Percentiles rank a stretch among this genome's conserved stretches.
phyloP scores from a whole-genome alignment of 352 stramenopile genomes.

The Phytophthora meadii region DNA sequence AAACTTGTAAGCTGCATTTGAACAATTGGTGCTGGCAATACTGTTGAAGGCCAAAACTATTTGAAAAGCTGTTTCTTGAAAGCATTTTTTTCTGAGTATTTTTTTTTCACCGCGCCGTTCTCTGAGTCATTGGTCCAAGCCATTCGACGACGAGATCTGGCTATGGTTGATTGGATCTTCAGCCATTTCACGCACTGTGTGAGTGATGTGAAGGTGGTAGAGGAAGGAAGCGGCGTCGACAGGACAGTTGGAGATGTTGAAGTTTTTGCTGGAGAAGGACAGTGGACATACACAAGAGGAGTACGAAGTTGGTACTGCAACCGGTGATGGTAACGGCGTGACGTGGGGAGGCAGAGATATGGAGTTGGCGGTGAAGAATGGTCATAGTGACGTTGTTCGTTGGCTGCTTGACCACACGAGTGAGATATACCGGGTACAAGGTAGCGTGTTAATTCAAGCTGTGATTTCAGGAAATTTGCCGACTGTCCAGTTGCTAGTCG shows the following conservation, averaged over 20 bases:
- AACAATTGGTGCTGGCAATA: too few species aligned
- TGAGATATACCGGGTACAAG: not conserved
- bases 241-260: not conserved
- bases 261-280: slow-evolving; percentile 5
- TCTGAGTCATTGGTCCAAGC: slow-evolving; percentile 14
- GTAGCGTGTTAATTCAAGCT: not conserved
- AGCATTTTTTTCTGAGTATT: too few species aligned
- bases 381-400: not conserved
- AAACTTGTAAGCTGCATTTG: too few species aligned
- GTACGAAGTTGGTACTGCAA: not conserved
- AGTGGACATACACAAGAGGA: not conserved
- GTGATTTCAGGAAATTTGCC: not conserved
- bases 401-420: slow-evolving; percentile 2
- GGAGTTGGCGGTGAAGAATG: slow-evolving; percentile 5
- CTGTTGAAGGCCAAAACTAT: too few species aligned
- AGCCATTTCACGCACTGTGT: slow-evolving; percentile 8
- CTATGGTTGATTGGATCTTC: slow-evolving; percentile 12
- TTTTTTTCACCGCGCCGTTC: too few species aligned
- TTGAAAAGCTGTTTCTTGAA: too few species aligned
- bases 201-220: slow-evolving; percentile 9
- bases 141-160: slow-evolving; percentile 5
- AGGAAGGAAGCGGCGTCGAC: slow-evolving; percentile 9
- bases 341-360: slow-evolving; percentile 4
- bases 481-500: not conserved
- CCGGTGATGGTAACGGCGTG: not conserved